Percentiles rank a stretch among this genome's conserved stretches.
These are phyloP conservation scores for Nigrospora oryzae DNA, from an alignment of 2,329 filamentous ascomycete species.

Conservation along the genomic window DNA sequence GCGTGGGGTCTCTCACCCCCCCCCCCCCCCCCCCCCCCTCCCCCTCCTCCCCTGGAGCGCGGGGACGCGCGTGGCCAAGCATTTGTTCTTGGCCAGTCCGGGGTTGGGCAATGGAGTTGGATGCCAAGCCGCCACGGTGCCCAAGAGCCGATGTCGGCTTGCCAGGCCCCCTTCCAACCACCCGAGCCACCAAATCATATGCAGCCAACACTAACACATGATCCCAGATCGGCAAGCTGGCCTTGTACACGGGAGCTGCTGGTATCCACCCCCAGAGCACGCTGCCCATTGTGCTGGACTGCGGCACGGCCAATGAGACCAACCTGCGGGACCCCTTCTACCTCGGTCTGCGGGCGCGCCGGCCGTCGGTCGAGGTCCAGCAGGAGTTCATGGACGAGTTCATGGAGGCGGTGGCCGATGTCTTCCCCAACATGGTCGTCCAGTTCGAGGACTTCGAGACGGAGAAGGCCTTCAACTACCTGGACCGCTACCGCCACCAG, in stretches of 20 bases:
- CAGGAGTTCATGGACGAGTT: constrained; percentile 94
- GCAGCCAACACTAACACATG: neutral
- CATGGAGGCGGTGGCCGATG: constrained; percentile 81
- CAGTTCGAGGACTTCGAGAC: constrained; percentile 98
- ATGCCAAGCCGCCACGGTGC: too few relatives aligned
- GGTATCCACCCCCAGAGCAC: constrained; percentile 87
- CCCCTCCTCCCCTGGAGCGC: too few relatives aligned
- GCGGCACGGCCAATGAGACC: constrained; percentile 56
- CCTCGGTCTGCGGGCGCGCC: constrained; percentile 79
- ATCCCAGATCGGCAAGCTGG: constrained; percentile 74
- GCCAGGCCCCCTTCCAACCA: too few relatives aligned
- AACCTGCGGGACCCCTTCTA: constrained; percentile 70
- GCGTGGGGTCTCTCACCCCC: too few relatives aligned
- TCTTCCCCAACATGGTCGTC: constrained; percentile 60
- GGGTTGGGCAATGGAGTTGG: too few relatives aligned
- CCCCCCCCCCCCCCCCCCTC: too few relatives aligned
- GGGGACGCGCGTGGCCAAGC: too few relatives aligned
- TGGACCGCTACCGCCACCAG: constrained; percentile 78
- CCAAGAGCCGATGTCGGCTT: too few relatives aligned
- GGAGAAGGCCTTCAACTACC: constrained; percentile 78
- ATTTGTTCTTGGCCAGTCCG: too few relatives aligned
- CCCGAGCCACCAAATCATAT: constrained; percentile 4
- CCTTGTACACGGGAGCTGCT: constrained; percentile 90
- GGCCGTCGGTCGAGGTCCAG: constrained; percentile 69
- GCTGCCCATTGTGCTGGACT: constrained; percentile 61